phyloP scores from a whole-genome alignment of 805 yeast genomes.

The Schwanniomyces sp. region DNA sequence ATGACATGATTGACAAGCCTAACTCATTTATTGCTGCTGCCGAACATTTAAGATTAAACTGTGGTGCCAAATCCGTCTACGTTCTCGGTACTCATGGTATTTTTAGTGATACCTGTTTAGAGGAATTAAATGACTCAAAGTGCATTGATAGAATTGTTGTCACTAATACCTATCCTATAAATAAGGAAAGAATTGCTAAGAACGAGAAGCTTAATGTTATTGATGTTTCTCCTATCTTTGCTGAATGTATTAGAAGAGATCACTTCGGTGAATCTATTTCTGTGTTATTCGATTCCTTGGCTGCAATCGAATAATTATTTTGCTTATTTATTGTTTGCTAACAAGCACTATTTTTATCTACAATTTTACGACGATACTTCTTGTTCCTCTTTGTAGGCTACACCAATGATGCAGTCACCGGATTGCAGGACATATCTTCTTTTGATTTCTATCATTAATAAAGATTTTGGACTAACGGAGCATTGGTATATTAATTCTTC shows the following conservation, averaged over 20 bases:
- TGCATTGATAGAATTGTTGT: slow-evolving; percentile 91
- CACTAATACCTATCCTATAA: slow-evolving; percentile 93
- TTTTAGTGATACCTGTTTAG: slow-evolving; percentile 84
- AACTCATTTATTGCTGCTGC: slow-evolving; percentile 95
- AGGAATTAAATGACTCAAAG: slow-evolving; percentile 69
- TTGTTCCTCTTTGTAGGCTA: not conserved
- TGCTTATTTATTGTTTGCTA: slow-evolving; percentile 1
- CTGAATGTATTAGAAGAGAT: slow-evolving; percentile 97
- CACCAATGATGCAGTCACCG: slow-evolving; percentile 55
- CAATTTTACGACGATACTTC: not conserved
- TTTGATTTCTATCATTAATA: slow-evolving; percentile 8
- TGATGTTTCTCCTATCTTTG: slow-evolving; percentile 92
- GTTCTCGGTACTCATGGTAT: slow-evolving; percentile 96
- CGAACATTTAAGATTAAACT: slow-evolving; percentile 90
- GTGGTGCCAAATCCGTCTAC: slow-evolving; percentile 92
- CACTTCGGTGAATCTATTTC: slow-evolving; percentile 98
- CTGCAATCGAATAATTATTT: slow-evolving; percentile 43
- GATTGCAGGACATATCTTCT: slow-evolving; percentile 50
- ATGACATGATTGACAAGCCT: slow-evolving; percentile 97
- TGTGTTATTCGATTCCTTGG: slow-evolving; percentile 85
- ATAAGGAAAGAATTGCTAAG: slow-evolving; percentile 54
- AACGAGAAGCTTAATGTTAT: slow-evolving; percentile 77
- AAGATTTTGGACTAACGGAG: slow-evolving; percentile 55
- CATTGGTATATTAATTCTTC: slow-evolving; percentile 44
- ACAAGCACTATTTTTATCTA: not conserved